These are phyloP conservation scores for Lentinus brumalis DNA, from an alignment of 768 basidiomycete species.

Conservation along the genomic window DNA sequence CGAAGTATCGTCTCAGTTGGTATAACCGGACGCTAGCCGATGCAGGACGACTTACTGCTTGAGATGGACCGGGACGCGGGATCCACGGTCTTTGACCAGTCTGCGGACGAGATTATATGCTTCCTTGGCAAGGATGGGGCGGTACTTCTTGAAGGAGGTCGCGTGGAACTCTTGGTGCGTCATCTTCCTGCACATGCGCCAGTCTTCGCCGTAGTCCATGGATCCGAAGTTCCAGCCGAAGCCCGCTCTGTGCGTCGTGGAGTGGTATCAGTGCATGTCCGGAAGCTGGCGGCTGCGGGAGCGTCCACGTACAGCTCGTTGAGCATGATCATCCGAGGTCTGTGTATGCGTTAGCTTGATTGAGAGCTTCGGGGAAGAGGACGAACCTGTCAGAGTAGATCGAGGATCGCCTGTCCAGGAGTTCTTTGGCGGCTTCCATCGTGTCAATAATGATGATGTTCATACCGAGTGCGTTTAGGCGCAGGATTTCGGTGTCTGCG, in stretches of 20 bases:
- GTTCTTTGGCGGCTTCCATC: conserved; percentile 22
- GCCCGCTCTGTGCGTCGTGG: background rate
- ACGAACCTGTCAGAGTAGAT: conserved; percentile 28
- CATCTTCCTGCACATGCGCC: conserved; percentile 14
- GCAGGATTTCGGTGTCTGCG: conserved; percentile 20
- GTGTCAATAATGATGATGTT: conserved; percentile 27
- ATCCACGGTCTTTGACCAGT: background rate
- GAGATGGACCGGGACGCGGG: background rate
- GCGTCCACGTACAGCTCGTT: conserved; percentile 13
- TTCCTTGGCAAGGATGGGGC: conserved; percentile 3
- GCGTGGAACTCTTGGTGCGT: conserved; percentile 13
- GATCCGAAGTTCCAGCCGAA: conserved; percentile 17
- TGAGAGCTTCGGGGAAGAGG: background rate
- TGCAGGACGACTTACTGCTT: background rate
- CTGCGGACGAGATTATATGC: conserved; percentile 5
- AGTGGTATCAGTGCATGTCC: no score
- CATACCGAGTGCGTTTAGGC: conserved; percentile 19
- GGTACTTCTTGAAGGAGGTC: conserved; percentile 8
- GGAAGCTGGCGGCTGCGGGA: background rate
- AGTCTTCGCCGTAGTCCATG: conserved; percentile 12
- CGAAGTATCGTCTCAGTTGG: background rate
- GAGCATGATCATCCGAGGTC: conserved; percentile 17
- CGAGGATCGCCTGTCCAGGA: conserved; percentile 30
- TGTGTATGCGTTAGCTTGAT: background rate
- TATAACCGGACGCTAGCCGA: background rate